A percentile compares a stretch with the other conserved stretches of the same genome.
These are phyloP conservation scores for Cyclocybe cylindracea DNA, from an alignment of 768 basidiomycete species.

Conservation along the genomic window DNA sequence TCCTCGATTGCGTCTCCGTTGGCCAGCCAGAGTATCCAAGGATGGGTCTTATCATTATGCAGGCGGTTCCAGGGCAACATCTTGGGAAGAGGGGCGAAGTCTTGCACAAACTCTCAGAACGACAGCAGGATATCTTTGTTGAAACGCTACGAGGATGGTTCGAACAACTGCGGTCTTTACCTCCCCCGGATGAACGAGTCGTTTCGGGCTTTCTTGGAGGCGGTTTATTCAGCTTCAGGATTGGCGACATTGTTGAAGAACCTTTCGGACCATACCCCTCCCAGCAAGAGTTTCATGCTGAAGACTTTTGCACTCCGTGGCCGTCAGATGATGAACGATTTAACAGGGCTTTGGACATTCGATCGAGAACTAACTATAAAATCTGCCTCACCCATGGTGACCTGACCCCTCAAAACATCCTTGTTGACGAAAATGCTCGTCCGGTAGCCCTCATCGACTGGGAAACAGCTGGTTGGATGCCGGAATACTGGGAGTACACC, in stretches of 20 bases:
- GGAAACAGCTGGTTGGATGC: too few relatives aligned
- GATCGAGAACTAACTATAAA: too few relatives aligned
- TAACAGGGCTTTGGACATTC: too few relatives aligned
- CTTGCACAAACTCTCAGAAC: constrained; percentile 4
- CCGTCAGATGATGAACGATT: too few relatives aligned
- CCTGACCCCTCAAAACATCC: too few relatives aligned
- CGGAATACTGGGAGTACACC: too few relatives aligned
- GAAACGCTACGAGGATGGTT: constrained; percentile 7
- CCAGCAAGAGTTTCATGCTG: constrained; percentile 8
- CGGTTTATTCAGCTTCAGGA: not conserved
- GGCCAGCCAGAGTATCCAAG: not conserved
- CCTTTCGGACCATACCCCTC: constrained; percentile 6
- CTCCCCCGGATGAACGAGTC: constrained; percentile 4
- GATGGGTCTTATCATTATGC: constrained; percentile 6
- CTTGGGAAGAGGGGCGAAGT: not conserved
- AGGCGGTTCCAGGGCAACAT: not conserved
- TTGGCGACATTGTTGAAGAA: not conserved
- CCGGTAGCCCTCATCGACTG: too few relatives aligned
- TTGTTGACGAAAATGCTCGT: too few relatives aligned
- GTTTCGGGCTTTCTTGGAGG: constrained; percentile 1
- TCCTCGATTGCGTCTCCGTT: constrained; percentile 7
- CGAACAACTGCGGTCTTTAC: constrained; percentile 7
- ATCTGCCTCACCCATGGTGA: too few relatives aligned
- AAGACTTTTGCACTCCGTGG: constrained; percentile 5
- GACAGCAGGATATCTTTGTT: not conserved